A percentile compares a stretch with the other conserved stretches of the same genome.
phyloP scores from a whole-genome alignment of 108 stramenopile genomes.

The Pseudonitzschia multiseries region DNA sequence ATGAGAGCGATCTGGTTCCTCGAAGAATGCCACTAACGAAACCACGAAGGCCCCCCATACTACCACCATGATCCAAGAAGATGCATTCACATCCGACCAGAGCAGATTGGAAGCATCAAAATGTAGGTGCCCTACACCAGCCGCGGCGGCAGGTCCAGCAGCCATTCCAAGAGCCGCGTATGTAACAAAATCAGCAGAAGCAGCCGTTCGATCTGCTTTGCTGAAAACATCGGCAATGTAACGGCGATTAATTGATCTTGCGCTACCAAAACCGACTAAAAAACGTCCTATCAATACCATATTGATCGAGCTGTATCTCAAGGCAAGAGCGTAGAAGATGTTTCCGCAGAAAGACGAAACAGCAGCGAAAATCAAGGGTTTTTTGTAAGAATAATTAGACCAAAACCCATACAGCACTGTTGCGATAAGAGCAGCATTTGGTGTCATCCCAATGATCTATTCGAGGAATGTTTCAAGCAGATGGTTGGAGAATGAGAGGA shows the following conservation, averaged over 20 bases:
- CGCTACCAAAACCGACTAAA: conserved; percentile 87
- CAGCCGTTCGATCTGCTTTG: conserved; percentile 74
- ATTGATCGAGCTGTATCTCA: conserved; percentile 68
- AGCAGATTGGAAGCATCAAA: not conserved
- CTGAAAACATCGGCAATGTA: conserved; percentile 90
- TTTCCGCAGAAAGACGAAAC: conserved; percentile 74
- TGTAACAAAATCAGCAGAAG: conserved; percentile 85
- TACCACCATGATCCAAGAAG: conserved; percentile 76
- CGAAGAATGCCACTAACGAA: conserved; percentile 56
- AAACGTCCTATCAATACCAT: conserved; percentile 85
- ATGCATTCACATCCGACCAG: conserved; percentile 63
- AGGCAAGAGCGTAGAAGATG: conserved; percentile 80
- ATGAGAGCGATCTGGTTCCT: conserved; percentile 64
- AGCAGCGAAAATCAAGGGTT: conserved; percentile 81
- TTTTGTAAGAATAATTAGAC: conserved; percentile 85
- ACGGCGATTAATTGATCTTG: conserved; percentile 85
- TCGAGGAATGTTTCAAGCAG: not conserved
- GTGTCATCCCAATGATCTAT: conserved; percentile 89
- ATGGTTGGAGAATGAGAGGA: not conserved
- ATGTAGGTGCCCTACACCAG: not conserved
- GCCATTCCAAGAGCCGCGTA: conserved; percentile 88
- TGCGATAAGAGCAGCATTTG: conserved; percentile 80
- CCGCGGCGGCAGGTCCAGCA: conserved; percentile 62
- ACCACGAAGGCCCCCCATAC: conserved; percentile 66
- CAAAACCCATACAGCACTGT: conserved; percentile 81